These are phyloP conservation scores for Yamadazyma siamensis DNA, from an alignment of 1,139 yeast genomes.

Conservation along the genomic window DNA sequence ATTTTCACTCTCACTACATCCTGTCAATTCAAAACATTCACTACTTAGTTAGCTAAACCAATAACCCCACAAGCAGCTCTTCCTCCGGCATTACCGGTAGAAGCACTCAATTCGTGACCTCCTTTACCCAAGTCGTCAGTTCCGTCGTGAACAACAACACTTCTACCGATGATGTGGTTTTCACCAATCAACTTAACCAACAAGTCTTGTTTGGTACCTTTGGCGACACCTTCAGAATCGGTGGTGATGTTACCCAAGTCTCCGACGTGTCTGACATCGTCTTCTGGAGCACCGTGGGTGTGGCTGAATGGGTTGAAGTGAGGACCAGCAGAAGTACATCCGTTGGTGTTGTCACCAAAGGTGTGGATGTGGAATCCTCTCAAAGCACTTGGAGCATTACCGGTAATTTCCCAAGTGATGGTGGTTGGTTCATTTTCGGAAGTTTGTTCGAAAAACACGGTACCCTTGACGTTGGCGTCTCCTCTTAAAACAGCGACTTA, in stretches of 20 bases:
- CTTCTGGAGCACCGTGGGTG: constrained; percentile 94
- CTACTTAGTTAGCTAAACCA: constrained; percentile 56
- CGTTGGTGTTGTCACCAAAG: constrained; percentile 98
- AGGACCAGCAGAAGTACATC: constrained; percentile 98
- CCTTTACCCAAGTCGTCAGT: constrained; percentile 96
- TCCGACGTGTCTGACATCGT: constrained; percentile 90
- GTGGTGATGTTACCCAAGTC: constrained; percentile 93
- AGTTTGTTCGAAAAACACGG: constrained; percentile 80
- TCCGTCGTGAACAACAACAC: constrained; percentile 94
- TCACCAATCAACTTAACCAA: constrained; percentile 80
- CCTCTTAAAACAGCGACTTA: constrained; percentile 95
- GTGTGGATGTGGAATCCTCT: constrained; percentile 98
- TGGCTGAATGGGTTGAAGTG: constrained; percentile 94
- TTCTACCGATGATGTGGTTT: constrained; percentile 87
- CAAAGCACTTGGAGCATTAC: constrained; percentile 81
- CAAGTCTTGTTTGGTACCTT: constrained; percentile 78
- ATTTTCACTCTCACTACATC: neutral
- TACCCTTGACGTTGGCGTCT: constrained; percentile 83
- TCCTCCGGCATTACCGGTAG: constrained; percentile 98
- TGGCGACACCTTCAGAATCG: constrained; percentile 83
- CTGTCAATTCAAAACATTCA: neutral
- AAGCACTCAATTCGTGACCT: constrained; percentile 87
- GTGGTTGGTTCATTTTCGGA: constrained; percentile 80
- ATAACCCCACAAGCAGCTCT: constrained; percentile 99
- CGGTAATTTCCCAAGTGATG: constrained; percentile 80